These are phyloP conservation scores for Globisporangium orthogonon DNA, from an alignment of 352 stramenopile genomes.

Conservation along the genomic window DNA sequence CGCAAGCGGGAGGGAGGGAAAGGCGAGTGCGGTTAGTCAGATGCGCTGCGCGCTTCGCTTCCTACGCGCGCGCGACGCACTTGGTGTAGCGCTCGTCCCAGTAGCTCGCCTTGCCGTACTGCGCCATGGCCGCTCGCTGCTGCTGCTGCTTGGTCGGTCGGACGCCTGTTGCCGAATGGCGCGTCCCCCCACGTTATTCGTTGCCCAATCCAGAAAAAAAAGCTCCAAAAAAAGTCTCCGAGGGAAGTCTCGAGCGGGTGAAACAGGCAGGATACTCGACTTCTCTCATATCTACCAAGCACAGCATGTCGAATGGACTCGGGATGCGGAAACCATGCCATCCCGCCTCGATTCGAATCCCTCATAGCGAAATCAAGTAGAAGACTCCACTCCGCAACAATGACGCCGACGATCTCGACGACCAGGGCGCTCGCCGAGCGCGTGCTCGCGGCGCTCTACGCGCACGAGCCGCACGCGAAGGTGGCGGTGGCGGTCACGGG, in stretches of 20 bases:
- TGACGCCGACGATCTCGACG: background rate
- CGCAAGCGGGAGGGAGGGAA: background rate
- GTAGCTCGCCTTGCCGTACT: constrained; percentile 92
- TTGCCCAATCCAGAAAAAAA: background rate
- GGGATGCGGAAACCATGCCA: background rate
- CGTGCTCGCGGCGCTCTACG: constrained; percentile 49
- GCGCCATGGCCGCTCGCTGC: constrained; percentile 47
- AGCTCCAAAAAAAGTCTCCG: background rate
- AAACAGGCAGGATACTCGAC: background rate
- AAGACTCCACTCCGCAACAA: no score
- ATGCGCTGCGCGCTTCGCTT: no score
- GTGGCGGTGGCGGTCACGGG: constrained; percentile 50
- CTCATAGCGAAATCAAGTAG: no score
- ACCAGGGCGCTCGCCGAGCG: constrained; percentile 32
- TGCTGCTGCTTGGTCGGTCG: background rate
- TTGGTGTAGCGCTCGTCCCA: constrained; percentile 95
- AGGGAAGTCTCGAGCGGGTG: background rate
- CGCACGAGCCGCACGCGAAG: constrained; percentile 40
- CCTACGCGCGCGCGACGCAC: constrained; percentile 18
- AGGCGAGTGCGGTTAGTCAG: no score
- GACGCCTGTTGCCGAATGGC: constrained; percentile 5
- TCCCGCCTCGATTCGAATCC: no score
- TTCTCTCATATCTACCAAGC: no score
- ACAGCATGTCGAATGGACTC: background rate
- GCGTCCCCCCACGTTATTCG: background rate